These are phyloP conservation scores for Chrysanthemum seticuspe DNA, from an alignment of 129 eudicot genomes.

Conservation along the genomic window DNA sequence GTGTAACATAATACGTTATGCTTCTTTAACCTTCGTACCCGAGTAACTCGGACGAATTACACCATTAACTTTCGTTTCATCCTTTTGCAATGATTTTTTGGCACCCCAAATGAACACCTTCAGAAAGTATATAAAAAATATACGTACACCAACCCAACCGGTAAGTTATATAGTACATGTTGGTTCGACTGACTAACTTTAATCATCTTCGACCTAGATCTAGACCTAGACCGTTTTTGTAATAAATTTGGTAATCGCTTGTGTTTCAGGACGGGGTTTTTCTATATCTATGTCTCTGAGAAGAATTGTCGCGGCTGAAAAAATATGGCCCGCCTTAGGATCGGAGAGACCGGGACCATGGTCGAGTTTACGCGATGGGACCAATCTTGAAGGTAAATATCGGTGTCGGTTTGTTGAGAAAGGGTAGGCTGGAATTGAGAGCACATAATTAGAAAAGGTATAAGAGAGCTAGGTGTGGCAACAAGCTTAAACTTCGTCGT, in stretches of 20 bases:
- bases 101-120: conserved; percentile 27
- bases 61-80: conserved; percentile 15
- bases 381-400: conserved; percentile 18
- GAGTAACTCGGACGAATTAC: neutral
- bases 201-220: neutral
- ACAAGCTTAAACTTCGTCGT: too few species aligned
- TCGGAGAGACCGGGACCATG: neutral
- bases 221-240: conserved; percentile 9
- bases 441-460: neutral
- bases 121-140: conserved; percentile 26
- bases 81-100: conserved; percentile 7
- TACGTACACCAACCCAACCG: conserved; percentile 22
- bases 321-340: neutral
- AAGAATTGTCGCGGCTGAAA: neutral
- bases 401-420: conserved; percentile 23
- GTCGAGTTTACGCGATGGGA: conserved; percentile 22
- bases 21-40: conserved; percentile 26
- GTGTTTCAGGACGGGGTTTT: neutral
- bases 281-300: neutral
- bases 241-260: conserved; percentile 14
- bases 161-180: conserved; percentile 6
- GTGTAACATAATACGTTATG: neutral
- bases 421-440: conserved; percentile 19
- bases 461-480: too few species aligned
- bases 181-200: conserved; percentile 7